phyloP scores from a whole-genome alignment of 2,329 filamentous ascomycete species.

The Sporothrix globosa region DNA sequence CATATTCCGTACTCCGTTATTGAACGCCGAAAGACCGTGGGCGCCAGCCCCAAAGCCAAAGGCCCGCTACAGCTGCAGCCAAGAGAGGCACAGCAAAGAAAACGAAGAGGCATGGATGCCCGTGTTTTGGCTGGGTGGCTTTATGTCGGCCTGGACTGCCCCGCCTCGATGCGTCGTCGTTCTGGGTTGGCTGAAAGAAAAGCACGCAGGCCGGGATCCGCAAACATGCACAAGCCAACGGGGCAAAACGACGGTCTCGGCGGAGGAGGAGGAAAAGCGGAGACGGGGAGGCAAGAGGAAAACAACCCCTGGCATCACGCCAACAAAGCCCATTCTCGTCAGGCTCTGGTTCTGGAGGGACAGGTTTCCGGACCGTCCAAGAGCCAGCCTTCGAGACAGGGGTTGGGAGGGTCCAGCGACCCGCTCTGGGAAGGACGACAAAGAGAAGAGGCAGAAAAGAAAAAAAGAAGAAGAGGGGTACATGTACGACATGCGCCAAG shows the following conservation, averaged over 20 bases:
- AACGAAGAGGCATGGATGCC: not conserved
- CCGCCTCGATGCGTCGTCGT: conserved; percentile 6
- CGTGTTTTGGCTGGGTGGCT: not conserved
- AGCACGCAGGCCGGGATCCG: conserved; percentile 7
- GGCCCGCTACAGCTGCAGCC: conserved; percentile 10
- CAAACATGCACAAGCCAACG: conserved; percentile 21
- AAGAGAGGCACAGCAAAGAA: conserved; percentile 1
- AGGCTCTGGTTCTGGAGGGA: not conserved
- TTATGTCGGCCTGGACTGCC: not conserved
- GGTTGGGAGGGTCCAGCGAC: conserved; percentile 6
- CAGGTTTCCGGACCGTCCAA: not conserved
- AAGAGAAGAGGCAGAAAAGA: not conserved
- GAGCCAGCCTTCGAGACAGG: conserved; percentile 6
- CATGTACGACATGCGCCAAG: not conserved
- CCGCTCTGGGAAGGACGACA: conserved; percentile 2
- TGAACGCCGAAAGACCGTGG: not conserved
- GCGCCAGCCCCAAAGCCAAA: not conserved
- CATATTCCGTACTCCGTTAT: not conserved
- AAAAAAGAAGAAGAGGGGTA: not conserved
- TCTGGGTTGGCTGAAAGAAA: conserved; percentile 10
- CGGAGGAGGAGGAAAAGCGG: not conserved
- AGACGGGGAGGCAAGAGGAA: not conserved
- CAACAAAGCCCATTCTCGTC: not conserved
- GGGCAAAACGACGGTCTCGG: conserved; percentile 19
- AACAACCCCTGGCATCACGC: conserved; percentile 12